Base-by-base conservation (phyloP, 176 grass and related monocot genomes). In the Phoenix roebelenii region DNA sequence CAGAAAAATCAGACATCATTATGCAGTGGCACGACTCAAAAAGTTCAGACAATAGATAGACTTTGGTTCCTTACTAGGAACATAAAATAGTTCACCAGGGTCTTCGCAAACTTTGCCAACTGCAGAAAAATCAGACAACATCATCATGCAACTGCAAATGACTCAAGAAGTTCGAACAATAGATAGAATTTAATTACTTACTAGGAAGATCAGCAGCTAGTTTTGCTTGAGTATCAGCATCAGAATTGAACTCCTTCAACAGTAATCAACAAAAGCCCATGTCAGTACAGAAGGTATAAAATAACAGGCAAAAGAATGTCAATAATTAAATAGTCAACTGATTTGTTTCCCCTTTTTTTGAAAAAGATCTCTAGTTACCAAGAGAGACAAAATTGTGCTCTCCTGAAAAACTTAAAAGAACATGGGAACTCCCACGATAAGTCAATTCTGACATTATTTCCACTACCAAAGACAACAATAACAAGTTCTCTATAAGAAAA, bases 171-270 rank as follows among this genome's bases (percentile, higher is more conserved):
- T 29, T 30, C 15, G 53, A 71, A 49, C 30, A 17, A 76, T 5
- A 55, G 6, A 15, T 3, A 52, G 25, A 51, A 16, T 32, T 22
- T 18, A 6, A 0, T 48, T 62, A 22, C 70, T 29, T 68, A 80
- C 77, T 39, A 56, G 70, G 70, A 55, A 80, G 77, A 50, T 69
- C 57, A 50, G 15, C 55, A 50, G 57, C 77, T 53, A 80, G 23
- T 7, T 63, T 74, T 29, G 77, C 70, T 62, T 80, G 69, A 51
- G n/a, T 51, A 69, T 69, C 63, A 24, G 70, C 77, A 62, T 68
- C 77, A 51, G 49, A 15, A 73, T 80, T 80, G 10, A 69, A 22
- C 49, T 57, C 57, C 77, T 80, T 60, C 25, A 65, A 4, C 24
- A 35, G 52, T 50, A 23, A 71, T 64, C 35, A 56, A 49, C 57